These are phyloP conservation scores for Penicillium polonicum DNA, from an alignment of 2,329 filamentous ascomycete species.

Conservation along the genomic window DNA sequence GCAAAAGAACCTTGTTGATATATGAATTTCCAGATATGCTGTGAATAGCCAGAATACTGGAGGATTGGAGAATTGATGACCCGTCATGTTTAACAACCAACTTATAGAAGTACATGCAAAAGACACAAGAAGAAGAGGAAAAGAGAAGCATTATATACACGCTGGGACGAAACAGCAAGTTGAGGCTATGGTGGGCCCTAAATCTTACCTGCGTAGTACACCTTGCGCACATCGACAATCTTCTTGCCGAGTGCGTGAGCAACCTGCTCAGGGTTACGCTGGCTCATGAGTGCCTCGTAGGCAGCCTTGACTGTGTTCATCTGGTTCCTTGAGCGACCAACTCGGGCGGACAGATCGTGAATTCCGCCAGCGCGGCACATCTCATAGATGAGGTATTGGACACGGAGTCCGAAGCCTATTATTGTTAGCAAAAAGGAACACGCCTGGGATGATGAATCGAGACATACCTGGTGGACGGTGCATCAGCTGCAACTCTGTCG, in stretches of 20 bases:
- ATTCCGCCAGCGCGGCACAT: constrained; percentile 87
- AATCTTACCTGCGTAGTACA: constrained; percentile 86
- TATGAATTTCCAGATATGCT: constrained; percentile 13
- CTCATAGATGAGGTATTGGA: constrained; percentile 89
- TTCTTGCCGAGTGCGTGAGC: constrained; percentile 89
- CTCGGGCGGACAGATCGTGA: constrained; percentile 77
- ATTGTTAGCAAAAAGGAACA: constrained; percentile 10
- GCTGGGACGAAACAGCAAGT: constrained; percentile 18
- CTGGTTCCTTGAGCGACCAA: constrained; percentile 83
- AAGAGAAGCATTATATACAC: constrained; percentile 27
- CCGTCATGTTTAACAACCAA: constrained; percentile 20
- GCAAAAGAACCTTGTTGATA: constrained; percentile 4
- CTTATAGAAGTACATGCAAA: constrained; percentile 35
- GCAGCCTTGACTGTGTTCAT: constrained; percentile 98
- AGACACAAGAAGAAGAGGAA: constrained; percentile 23
- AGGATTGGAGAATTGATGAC: constrained; percentile 15
- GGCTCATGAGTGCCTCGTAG: constrained; percentile 76
- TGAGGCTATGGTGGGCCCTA: constrained; percentile 34
- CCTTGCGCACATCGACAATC: constrained; percentile 91
- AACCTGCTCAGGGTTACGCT: constrained; percentile 84
- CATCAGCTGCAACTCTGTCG: constrained; percentile 78
- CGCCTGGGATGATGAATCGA: background rate
- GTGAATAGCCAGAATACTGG: constrained; percentile 9
- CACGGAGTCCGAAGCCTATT: constrained; percentile 87
- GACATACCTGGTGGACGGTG: constrained; percentile 80